These are phyloP conservation scores for Blumeria hordei DNA, from an alignment of 2,329 filamentous ascomycete genomes.

Conservation along the genomic window DNA sequence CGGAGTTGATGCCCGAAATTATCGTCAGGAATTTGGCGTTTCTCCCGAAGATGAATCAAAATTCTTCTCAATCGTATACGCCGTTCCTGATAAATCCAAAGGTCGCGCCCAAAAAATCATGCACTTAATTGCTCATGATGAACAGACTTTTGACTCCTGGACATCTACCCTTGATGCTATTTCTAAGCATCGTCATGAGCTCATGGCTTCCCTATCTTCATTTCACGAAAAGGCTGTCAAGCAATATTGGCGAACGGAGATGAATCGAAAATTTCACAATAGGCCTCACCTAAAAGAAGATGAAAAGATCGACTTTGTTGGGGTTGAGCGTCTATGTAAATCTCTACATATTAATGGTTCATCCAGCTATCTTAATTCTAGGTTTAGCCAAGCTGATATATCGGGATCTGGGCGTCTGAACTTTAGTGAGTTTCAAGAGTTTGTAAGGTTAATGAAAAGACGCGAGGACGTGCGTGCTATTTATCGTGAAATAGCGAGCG, in stretches of 20 bases:
- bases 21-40: slow-evolving; percentile 61
- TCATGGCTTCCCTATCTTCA: slow-evolving; percentile 73
- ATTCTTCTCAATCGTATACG: slow-evolving; percentile 83
- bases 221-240: slow-evolving; percentile 65
- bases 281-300: slow-evolving; percentile 27
- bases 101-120: slow-evolving; percentile 48
- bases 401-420: slow-evolving; percentile 40
- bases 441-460: slow-evolving; percentile 62
- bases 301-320: slow-evolving; percentile 51
- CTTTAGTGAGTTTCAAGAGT: slow-evolving; percentile 60
- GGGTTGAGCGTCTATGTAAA: slow-evolving; percentile 64
- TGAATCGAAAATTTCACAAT: slow-evolving; percentile 40
- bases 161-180: slow-evolving; percentile 63
- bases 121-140: slow-evolving; percentile 61
- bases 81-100: slow-evolving; percentile 52
- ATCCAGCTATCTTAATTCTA: slow-evolving; percentile 43
- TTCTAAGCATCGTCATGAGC: slow-evolving; percentile 62
- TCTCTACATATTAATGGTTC: slow-evolving; percentile 83
- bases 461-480: slow-evolving; percentile 58
- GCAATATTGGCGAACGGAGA: slow-evolving; percentile 68
- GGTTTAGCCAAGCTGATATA: slow-evolving; percentile 52
- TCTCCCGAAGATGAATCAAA: slow-evolving; percentile 39
- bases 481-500: slow-evolving; percentile 35
- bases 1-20: slow-evolving; percentile 65
- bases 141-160: slow-evolving; percentile 54